Conservation (phyloP, 73 alveolate genomes). For the Durusdinium trenchii region DNA sequence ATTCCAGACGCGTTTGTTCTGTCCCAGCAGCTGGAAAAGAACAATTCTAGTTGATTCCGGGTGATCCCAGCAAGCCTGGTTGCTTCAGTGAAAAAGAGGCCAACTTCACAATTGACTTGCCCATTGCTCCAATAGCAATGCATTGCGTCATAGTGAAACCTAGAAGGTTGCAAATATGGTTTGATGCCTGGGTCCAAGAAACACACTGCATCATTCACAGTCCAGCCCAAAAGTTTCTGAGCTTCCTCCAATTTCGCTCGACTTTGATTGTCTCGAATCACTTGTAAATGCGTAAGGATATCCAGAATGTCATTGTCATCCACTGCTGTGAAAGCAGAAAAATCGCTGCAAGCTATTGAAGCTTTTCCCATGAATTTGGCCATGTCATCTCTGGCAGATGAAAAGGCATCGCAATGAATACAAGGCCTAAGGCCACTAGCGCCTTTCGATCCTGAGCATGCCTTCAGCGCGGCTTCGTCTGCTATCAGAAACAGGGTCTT, state of each 20-base stretch:
- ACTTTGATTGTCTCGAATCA: background rate
- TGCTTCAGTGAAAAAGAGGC: background rate
- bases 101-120: background rate
- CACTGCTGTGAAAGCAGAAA: background rate
- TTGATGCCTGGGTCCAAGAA: background rate
- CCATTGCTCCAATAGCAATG: background rate
- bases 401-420: background rate
- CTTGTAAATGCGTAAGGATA: background rate
- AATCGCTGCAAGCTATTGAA: background rate
- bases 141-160: background rate
- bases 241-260: background rate
- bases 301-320: background rate
- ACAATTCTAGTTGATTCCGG: background rate
- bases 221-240: background rate
- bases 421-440: background rate
- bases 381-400: background rate
- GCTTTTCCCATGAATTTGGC: background rate
- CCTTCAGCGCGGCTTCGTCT: conserved; percentile 2
- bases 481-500: background rate
- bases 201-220: background rate
- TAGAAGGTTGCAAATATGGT: background rate
- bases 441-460: background rate
- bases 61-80: background rate
- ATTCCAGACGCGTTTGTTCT: background rate
- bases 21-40: background rate